A percentile compares a stretch with the other conserved stretches of the same genome.
These are phyloP conservation scores for Laguncularia racemosa DNA, from an alignment of 345 rosid genomes.

Conservation along the genomic window DNA sequence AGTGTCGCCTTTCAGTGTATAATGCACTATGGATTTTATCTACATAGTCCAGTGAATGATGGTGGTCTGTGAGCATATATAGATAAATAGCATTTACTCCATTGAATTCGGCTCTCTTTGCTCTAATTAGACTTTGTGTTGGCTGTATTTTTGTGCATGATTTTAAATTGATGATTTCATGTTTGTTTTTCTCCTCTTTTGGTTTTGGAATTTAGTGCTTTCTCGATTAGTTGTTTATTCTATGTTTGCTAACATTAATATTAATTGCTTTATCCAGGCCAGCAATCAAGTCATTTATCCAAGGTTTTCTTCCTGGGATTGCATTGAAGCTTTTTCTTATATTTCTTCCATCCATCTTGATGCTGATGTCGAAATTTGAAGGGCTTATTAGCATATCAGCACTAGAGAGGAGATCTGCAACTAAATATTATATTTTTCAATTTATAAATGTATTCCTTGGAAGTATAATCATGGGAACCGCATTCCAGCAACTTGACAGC, in stretches of 20 bases:
- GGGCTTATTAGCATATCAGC: constrained; percentile 65
- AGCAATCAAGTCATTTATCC: constrained; percentile 66
- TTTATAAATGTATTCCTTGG: constrained; percentile 94
- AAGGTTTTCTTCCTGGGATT: constrained; percentile 96
- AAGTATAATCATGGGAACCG: constrained; percentile 87
- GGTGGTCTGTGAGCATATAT: too few species aligned
- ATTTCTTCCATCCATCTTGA: constrained; percentile 72
- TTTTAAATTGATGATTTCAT: too few species aligned
- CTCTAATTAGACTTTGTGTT: too few species aligned
- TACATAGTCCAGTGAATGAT: too few species aligned
- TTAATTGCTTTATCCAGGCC: constrained; percentile 39
- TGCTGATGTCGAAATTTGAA: constrained; percentile 97
- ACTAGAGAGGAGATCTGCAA: constrained; percentile 80
- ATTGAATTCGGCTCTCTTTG: too few species aligned
- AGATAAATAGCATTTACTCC: too few species aligned
- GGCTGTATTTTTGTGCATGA: too few species aligned
- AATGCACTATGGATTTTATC: too few species aligned
- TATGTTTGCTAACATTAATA: not conserved
- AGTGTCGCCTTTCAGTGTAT: too few species aligned
- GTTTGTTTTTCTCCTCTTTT: not conserved
- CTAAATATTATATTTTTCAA: constrained; percentile 70
- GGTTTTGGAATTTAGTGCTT: not conserved
- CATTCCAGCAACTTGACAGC: constrained; percentile 79
- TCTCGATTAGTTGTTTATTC: not conserved
- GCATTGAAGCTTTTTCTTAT: constrained; percentile 86